Evolutionary conservation across 257 asterid genomes (phyloP), one percentile per base, ranked within the genome.

Genomic region (Vinca minor): DNA sequence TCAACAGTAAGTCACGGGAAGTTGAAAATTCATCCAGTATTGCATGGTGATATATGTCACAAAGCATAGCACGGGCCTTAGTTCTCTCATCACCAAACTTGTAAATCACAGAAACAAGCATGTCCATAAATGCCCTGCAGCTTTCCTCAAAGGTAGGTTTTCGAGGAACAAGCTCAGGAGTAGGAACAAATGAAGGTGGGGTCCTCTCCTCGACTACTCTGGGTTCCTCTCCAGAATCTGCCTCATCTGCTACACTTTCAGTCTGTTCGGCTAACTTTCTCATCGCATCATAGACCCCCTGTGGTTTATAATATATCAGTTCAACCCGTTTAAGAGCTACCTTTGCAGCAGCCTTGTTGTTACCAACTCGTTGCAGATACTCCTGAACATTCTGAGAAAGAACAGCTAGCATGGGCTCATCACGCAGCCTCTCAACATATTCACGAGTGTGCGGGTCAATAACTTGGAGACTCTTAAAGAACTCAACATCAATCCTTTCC

Each of bases 61-160:
- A 92, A 63, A 92, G 98, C 98, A 92, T 89, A 1, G 98, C 98
- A 54, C 97, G 97, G 41, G 98, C 98, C 77, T 87, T 92, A 0
- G 97, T 92, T 44, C 97, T 66, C 71, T 92, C 98, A 72, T 92
- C 98, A 7, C 97, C 98, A 62, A 78, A 78, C 75, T 79, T 80
- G 77, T 89, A 89, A 62, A 92, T 81, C 64, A 85, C 83, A 0
- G 96, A 84, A 65, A 92, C 96, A 59, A 92, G 94, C 36, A 55
- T 66, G 64, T 89, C 96, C 89, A 92, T 85, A 75, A 82, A 78
- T 23, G 87, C 53, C 78, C 98, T 81, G 79, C 96, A 84, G 66
- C 79, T 92, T 75, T 85, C 98, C 0, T 95, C 89, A 72, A 92
- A 92, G 34, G 95, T 76, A 41, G 96, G 89, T 62, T 79, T 89